A percentile compares a stretch with the other conserved stretches of the same genome.
Conservation (phyloP, 805 yeast genomes). For the Candida boleticola region DNA sequence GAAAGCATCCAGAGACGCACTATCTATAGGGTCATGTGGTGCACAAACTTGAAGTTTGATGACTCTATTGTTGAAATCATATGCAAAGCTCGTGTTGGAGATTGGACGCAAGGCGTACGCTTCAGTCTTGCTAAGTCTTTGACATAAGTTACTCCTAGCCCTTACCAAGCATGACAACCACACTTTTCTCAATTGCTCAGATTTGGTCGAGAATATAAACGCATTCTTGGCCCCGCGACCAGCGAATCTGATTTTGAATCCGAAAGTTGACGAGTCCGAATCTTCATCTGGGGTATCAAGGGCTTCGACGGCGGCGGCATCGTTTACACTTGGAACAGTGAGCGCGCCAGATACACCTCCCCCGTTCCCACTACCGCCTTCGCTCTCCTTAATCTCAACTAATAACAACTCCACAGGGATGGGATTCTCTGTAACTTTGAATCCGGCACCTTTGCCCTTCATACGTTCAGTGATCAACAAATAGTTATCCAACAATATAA, state of each 20-base stretch:
- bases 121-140: constrained; percentile 36
- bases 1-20: constrained; percentile 20
- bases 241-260: constrained; percentile 56
- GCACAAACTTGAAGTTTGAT: constrained; percentile 52
- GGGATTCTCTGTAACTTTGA: constrained; percentile 52
- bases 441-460: constrained; percentile 29
- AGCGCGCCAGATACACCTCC: not conserved
- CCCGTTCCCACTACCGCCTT: constrained; percentile 13
- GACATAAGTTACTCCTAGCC: constrained; percentile 41
- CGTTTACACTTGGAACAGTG: not conserved
- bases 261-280: constrained; percentile 29
- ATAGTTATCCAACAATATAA: constrained; percentile 70
- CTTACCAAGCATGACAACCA: constrained; percentile 57
- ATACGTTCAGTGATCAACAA: constrained; percentile 61
- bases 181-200: constrained; percentile 48
- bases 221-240: constrained; percentile 53
- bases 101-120: constrained; percentile 55
- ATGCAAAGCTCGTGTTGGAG: constrained; percentile 61
- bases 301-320: constrained; percentile 1
- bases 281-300: not conserved
- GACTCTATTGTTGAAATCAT: constrained; percentile 52
- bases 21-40: constrained; percentile 50
- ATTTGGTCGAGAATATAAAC: constrained; percentile 48
- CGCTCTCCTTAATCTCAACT: constrained; percentile 45
- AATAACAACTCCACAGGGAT: constrained; percentile 59